phyloP scores from a whole-genome alignment of 768 basidiomycete species.

The Tremella yokohamensis region DNA sequence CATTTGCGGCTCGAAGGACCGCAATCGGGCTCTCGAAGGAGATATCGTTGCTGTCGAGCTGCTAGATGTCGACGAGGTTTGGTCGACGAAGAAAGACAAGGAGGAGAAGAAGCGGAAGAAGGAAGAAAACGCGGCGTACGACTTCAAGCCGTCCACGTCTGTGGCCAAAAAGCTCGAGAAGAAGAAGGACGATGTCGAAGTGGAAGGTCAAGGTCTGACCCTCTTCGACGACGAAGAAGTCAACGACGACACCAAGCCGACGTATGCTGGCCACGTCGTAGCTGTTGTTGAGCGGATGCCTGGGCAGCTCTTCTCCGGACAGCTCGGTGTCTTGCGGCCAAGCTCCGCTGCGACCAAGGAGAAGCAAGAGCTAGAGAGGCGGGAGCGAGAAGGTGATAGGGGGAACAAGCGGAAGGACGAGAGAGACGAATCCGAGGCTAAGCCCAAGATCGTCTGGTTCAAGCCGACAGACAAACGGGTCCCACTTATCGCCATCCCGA shows the following conservation, averaged over 20 bases:
- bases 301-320: slow-evolving; percentile 96
- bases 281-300: slow-evolving; percentile 99
- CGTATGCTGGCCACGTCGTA: slow-evolving; percentile 97
- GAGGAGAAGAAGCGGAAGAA: slow-evolving; percentile 99
- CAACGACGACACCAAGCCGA: slow-evolving; percentile 95
- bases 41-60: slow-evolving; percentile 96
- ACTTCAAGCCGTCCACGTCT: slow-evolving; percentile 59
- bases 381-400: slow-evolving; percentile 87
- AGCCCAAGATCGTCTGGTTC: slow-evolving; percentile 99
- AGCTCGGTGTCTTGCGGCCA: slow-evolving; percentile 87
- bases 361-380: slow-evolving; percentile 95
- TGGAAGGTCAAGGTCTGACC: slow-evolving; percentile 95
- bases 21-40: slow-evolving; percentile 95
- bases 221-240: slow-evolving; percentile 99
- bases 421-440: slow-evolving; percentile 59
- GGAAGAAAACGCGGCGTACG: slow-evolving; percentile 96
- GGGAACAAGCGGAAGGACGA: slow-evolving; percentile 50
- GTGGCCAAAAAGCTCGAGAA: slow-evolving; percentile 73
- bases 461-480: slow-evolving; percentile 99
- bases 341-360: slow-evolving; percentile 97
- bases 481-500: slow-evolving; percentile 95
- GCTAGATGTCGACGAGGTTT: slow-evolving; percentile 92
- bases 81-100: slow-evolving; percentile 97
- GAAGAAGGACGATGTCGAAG: slow-evolving; percentile 99
- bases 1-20: slow-evolving; percentile 97